A percentile compares a stretch with the other conserved stretches of the same genome.
Evolutionary conservation across 352 stramenopile species (phyloP).

Genomic region (Globisporangium heterothallicum): DNA sequence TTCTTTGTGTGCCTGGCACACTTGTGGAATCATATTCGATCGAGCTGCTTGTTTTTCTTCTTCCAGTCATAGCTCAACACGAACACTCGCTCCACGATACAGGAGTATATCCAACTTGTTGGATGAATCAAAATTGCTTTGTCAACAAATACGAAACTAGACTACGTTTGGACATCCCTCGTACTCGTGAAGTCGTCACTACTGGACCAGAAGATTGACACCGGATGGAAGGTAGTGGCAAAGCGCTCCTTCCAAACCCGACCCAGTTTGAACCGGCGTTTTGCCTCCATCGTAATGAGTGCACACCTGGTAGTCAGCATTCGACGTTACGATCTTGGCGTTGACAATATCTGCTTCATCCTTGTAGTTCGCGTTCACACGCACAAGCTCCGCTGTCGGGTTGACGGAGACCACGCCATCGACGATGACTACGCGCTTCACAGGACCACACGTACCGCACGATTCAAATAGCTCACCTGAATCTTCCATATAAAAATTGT

Average conservation of each 20-base stretch:
- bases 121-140: not conserved
- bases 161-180: no score
- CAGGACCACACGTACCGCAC: conserved; percentile 53
- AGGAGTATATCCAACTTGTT: not conserved
- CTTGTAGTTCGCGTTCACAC: conserved; percentile 71
- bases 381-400: conserved; percentile 46
- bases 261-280: conserved; percentile 20
- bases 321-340: conserved; percentile 28
- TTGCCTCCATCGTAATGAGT: conserved; percentile 25
- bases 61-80: conserved; percentile 4
- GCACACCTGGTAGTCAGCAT: conserved; percentile 18
- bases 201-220: conserved; percentile 20
- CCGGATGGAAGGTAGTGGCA: conserved; percentile 24
- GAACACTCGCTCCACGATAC: conserved; percentile 1
- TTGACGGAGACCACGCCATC: conserved; percentile 47
- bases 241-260: conserved; percentile 18
- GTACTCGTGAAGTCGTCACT: no score
- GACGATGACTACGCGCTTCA: conserved; percentile 45
- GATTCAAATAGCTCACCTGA: conserved; percentile 50
- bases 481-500: conserved; percentile 48
- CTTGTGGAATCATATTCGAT: not conserved
- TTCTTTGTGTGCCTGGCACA: no score
- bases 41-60: no score
- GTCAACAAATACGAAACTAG: not conserved
- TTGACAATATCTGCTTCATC: conserved; percentile 46